Evolutionary conservation across 1,284 basidiomycete species (phyloP).

Genomic region (Puccinia novopanici): DNA sequence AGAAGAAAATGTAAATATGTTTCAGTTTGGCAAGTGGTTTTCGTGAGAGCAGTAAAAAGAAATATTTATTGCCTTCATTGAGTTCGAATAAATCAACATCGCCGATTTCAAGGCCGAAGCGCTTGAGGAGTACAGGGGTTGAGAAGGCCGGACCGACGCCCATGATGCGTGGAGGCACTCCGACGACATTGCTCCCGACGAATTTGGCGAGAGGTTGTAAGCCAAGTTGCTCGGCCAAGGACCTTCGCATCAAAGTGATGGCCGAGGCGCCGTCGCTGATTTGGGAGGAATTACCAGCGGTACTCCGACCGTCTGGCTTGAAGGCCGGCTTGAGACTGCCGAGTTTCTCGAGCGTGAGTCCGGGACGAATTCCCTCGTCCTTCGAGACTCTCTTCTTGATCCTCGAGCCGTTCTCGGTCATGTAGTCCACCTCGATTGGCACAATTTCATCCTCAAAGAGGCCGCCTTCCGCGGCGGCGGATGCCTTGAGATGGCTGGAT

Average conservation of each 20-base stretch:
- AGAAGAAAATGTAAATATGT: too few species aligned
- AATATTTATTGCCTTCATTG: conserved; percentile 54
- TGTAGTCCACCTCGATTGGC: conserved; percentile 53
- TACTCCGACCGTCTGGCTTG: conserved; percentile 55
- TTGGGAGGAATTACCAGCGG: conserved; percentile 58
- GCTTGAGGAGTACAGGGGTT: conserved; percentile 56
- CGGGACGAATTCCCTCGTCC: conserved; percentile 55
- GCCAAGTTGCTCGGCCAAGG: conserved; percentile 56
- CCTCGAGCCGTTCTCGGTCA: conserved; percentile 54
- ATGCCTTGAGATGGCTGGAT: conserved; percentile 55
- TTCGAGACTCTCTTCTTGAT: conserved; percentile 54
- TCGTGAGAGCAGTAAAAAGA: not conserved
- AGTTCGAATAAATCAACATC: conserved; percentile 58
- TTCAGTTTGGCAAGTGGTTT: not conserved
- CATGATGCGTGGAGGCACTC: conserved; percentile 58
- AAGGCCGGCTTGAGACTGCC: conserved; percentile 57
- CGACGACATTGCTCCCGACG: conserved; percentile 56
- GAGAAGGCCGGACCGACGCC: conserved; percentile 57
- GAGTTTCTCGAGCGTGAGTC: conserved; percentile 52
- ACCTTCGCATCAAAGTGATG: conserved; percentile 56
- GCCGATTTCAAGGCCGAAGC: conserved; percentile 54
- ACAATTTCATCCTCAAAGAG: conserved; percentile 56
- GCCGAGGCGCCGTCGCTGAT: conserved; percentile 58
- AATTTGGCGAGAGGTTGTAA: conserved; percentile 57
- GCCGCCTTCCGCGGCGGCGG: conserved; percentile 56